phyloP scores from a whole-genome alignment of 495 filamentous ascomycete genomes.

The Penicillium salamii region DNA sequence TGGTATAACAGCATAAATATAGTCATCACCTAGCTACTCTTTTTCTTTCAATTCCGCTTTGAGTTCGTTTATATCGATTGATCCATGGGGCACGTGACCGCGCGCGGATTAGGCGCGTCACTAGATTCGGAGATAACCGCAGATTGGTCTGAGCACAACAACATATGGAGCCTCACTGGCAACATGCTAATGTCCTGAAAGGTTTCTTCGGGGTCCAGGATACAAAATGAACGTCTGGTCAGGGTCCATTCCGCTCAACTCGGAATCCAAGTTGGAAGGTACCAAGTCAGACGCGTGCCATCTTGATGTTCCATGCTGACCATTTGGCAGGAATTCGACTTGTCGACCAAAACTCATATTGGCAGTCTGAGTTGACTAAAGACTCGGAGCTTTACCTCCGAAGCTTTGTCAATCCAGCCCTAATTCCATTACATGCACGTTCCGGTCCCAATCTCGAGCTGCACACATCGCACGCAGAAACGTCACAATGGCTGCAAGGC shows the following conservation, averaged over 20 bases:
- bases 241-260: slow-evolving; percentile 29
- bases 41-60: neutral
- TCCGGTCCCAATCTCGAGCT: slow-evolving; percentile 51
- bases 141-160: neutral
- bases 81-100: slow-evolving; percentile 10
- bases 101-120: slow-evolving; percentile 13
- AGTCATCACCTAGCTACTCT: neutral
- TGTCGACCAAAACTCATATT: slow-evolving; percentile 34
- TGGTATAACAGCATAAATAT: neutral
- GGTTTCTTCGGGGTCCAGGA: neutral
- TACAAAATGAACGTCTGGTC: slow-evolving; percentile 42
- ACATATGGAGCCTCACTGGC: neutral
- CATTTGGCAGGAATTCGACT: slow-evolving; percentile 34
- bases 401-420: slow-evolving; percentile 45
- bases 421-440: slow-evolving; percentile 48
- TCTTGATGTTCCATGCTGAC: slow-evolving; percentile 13
- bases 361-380: slow-evolving; percentile 39
- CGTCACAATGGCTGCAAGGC: slow-evolving; percentile 43
- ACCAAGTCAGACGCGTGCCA: slow-evolving; percentile 9
- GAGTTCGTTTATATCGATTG: neutral
- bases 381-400: slow-evolving; percentile 36
- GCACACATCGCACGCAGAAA: slow-evolving; percentile 33
- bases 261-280: slow-evolving; percentile 37
- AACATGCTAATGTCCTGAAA: slow-evolving; percentile 1
- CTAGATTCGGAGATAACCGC: slow-evolving; percentile 8